These are phyloP conservation scores for Saccharomyces jurei DNA, from an alignment of 805 yeast species.

Conservation along the genomic window DNA sequence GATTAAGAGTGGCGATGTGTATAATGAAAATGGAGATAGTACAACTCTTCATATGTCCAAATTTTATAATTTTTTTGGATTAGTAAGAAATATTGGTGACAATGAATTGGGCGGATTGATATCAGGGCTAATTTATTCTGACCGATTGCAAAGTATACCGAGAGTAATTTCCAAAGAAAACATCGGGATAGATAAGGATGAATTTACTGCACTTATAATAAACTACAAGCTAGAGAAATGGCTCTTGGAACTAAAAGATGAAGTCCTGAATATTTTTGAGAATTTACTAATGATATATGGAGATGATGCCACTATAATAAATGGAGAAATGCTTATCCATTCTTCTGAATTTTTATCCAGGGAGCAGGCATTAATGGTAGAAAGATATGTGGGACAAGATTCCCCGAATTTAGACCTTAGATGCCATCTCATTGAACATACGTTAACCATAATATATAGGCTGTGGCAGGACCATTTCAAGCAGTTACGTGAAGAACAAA, in stretches of 20 bases:
- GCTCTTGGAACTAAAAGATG: slow-evolving; percentile 31
- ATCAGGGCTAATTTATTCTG: slow-evolving; percentile 14
- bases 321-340: slow-evolving; percentile 19
- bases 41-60: slow-evolving; percentile 6
- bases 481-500: slow-evolving; percentile 11
- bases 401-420: slow-evolving; percentile 12
- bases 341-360: slow-evolving; percentile 25
- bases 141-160: slow-evolving; percentile 18
- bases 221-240: slow-evolving; percentile 19
- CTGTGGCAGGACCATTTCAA: slow-evolving; percentile 16
- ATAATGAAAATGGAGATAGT: slow-evolving; percentile 2
- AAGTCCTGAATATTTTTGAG: slow-evolving; percentile 44
- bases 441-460: slow-evolving; percentile 11
- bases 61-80: slow-evolving; percentile 17
- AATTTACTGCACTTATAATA: slow-evolving; percentile 2
- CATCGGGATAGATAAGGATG: slow-evolving; percentile 1
- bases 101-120: slow-evolving; percentile 19
- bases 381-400: slow-evolving; percentile 19
- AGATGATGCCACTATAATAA: slow-evolving; percentile 8
- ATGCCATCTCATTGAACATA: slow-evolving; percentile 16
- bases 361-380: slow-evolving; percentile 28
- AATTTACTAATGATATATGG: slow-evolving; percentile 25
- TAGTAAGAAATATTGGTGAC: slow-evolving; percentile 25
- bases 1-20: slow-evolving; percentile 8
- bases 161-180: slow-evolving; percentile 24